These are phyloP conservation scores for Boletales sp. DNA, from an alignment of 768 basidiomycete species.

Conservation along the genomic window DNA sequence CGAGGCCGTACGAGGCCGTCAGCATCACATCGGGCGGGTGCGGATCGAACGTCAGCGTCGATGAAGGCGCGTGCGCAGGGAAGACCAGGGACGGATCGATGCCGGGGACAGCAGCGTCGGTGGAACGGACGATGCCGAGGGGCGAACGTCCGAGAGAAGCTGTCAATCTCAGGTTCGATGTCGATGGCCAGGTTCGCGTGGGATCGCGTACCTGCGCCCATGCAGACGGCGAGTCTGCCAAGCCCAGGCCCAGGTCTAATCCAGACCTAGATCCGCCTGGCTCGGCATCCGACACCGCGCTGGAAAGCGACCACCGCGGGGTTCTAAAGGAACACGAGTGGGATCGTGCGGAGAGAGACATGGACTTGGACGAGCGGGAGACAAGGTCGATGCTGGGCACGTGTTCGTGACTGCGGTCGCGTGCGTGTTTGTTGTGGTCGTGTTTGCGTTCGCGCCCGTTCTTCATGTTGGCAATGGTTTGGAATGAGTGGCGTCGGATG, in stretches of 20 bases:
- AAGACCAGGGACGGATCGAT: too few species aligned
- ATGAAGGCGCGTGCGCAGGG: not conserved
- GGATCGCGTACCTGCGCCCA: too few species aligned
- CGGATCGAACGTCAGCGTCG: not conserved
- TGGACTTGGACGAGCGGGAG: conserved; percentile 13
- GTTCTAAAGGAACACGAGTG: conserved; percentile 6
- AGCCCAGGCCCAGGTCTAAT: not conserved
- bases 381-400: conserved; percentile 25
- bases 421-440: too few species aligned
- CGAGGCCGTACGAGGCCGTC: conserved; percentile 25
- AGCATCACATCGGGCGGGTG: conserved; percentile 17
- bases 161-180: too few species aligned
- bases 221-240: too few species aligned
- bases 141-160: too few species aligned
- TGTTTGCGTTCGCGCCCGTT: not conserved
- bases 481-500: conserved; percentile 16
- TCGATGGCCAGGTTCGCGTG: too few species aligned
- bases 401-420: not conserved
- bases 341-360: conserved; percentile 6
- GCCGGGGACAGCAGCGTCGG: too few species aligned
- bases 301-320: conserved; percentile 10
- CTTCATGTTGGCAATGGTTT: not conserved
- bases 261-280: not conserved
- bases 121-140: too few species aligned
- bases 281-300: not conserved